phyloP scores from a whole-genome alignment of 768 basidiomycete genomes.

The Postia placenta region DNA sequence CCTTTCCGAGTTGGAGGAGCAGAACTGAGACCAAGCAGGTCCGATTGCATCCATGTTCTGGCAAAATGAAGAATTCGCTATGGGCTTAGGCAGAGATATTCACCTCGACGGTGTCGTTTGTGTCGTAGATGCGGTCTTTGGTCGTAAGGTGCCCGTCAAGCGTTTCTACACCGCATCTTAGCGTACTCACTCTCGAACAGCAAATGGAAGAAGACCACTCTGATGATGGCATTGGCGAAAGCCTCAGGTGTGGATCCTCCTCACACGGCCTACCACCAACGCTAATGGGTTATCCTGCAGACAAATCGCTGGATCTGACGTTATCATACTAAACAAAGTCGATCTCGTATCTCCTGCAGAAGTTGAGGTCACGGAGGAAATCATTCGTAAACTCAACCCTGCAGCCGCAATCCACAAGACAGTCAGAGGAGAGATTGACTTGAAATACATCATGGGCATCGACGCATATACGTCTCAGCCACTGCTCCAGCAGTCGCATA shows the following conservation, averaged over 20 bases:
- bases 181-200: slow-evolving; percentile 40
- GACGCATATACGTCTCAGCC: slow-evolving; percentile 62
- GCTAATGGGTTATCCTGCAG: slow-evolving; percentile 33
- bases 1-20: slow-evolving; percentile 1
- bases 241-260: slow-evolving; percentile 54
- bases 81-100: slow-evolving; percentile 64
- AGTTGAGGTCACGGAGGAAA: slow-evolving; percentile 44
- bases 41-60: slow-evolving; percentile 85
- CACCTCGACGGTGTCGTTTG: slow-evolving; percentile 85
- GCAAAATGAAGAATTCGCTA: slow-evolving; percentile 78
- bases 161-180: neutral
- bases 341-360: slow-evolving; percentile 57
- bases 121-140: slow-evolving; percentile 87
- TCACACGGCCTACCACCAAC: neutral
- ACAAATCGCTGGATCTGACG: slow-evolving; percentile 90
- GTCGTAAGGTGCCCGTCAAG: slow-evolving; percentile 39
- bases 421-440: slow-evolving; percentile 62
- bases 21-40: slow-evolving; percentile 35
- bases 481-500: slow-evolving; percentile 10
- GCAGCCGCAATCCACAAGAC: slow-evolving; percentile 72
- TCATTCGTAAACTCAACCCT: slow-evolving; percentile 75
- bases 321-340: slow-evolving; percentile 87
- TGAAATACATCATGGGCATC: slow-evolving; percentile 73
- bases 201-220: slow-evolving; percentile 82
- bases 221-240: slow-evolving; percentile 66